Conservation (phyloP, 2,329 filamentous ascomycete genomes). For the Byssochlamys sp. region DNA sequence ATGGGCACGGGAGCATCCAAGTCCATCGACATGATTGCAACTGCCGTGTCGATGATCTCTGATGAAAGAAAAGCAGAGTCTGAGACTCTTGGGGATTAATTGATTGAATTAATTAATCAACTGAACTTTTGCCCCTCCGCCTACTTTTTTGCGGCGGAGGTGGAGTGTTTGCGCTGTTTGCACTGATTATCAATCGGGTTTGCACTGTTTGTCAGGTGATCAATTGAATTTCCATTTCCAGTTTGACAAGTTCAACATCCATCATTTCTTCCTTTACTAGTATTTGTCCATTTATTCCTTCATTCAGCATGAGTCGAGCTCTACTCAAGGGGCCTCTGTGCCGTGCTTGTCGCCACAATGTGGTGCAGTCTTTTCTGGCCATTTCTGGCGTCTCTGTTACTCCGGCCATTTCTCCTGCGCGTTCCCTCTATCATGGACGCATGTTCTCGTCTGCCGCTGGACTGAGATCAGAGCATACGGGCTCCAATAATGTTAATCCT, state of each 20-base stretch:
- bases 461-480: background rate
- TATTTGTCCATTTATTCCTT: background rate
- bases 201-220: conserved; percentile 4
- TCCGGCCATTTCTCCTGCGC: conserved; percentile 9
- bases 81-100: background rate
- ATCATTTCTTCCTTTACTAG: background rate
- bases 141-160: background rate
- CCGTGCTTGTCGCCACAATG: conserved; percentile 20
- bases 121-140: conserved; percentile 7
- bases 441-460: conserved; percentile 16
- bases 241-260: background rate
- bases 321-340: conserved; percentile 21
- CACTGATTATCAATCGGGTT: conserved; percentile 2
- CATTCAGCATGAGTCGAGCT: conserved; percentile 21
- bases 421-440: conserved; percentile 7
- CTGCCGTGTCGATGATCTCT: background rate
- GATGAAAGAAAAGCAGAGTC: conserved; percentile 3
- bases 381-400: conserved; percentile 17
- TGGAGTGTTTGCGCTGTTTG: conserved; percentile 7
- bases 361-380: conserved; percentile 20
- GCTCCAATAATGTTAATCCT: background rate
- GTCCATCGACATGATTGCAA: conserved; percentile 47
- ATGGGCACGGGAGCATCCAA: conserved; percentile 48
- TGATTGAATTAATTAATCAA: background rate
- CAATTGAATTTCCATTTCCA: background rate